phyloP scores from a whole-genome alignment of 192 early-diverging fungal species.

The Coemansia umbellata region DNA sequence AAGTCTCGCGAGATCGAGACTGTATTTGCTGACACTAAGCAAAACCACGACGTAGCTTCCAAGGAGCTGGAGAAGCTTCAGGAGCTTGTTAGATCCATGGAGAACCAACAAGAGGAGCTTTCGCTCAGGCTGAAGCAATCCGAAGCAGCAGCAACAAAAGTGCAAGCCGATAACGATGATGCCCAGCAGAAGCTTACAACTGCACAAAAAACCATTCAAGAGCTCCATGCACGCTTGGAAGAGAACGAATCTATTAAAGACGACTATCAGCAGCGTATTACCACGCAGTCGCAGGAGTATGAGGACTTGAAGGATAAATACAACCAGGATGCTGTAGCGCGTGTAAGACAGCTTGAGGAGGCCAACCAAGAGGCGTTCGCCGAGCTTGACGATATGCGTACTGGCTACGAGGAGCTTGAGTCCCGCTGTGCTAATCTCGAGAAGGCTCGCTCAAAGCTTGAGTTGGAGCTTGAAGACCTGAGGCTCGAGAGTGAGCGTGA shows the following conservation, averaged over 20 bases:
- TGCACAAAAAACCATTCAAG: constrained; percentile 51
- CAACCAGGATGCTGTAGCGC: constrained; percentile 56
- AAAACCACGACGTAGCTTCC: constrained; percentile 24
- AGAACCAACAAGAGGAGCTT: constrained; percentile 15
- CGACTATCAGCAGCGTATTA: constrained; percentile 52
- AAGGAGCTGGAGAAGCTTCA: constrained; percentile 20
- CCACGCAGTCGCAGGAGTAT: constrained; percentile 58
- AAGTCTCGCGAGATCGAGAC: constrained; percentile 26
- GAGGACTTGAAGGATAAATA: constrained; percentile 62
- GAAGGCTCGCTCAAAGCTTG: constrained; percentile 63
- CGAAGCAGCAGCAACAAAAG: constrained; percentile 5
- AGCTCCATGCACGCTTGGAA: constrained; percentile 63
- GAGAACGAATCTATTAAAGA: constrained; percentile 56
- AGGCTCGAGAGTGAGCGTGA: constrained; percentile 71
- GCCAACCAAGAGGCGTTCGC: constrained; percentile 53
- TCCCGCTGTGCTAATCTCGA: constrained; percentile 59
- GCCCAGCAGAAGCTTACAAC: constrained; percentile 14
- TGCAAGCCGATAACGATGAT: background rate
- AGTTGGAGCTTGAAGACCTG: constrained; percentile 72
- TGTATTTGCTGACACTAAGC: constrained; percentile 16
- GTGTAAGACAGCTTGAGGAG: constrained; percentile 57
- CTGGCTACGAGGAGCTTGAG: constrained; percentile 60
- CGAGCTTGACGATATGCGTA: constrained; percentile 64
- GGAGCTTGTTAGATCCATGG: background rate
- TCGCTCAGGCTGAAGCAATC: constrained; percentile 3